Percentiles rank a stretch among this genome's conserved stretches.
phyloP scores from a whole-genome alignment of 2,329 filamentous ascomycete species.

The Passalora sequoiae region DNA sequence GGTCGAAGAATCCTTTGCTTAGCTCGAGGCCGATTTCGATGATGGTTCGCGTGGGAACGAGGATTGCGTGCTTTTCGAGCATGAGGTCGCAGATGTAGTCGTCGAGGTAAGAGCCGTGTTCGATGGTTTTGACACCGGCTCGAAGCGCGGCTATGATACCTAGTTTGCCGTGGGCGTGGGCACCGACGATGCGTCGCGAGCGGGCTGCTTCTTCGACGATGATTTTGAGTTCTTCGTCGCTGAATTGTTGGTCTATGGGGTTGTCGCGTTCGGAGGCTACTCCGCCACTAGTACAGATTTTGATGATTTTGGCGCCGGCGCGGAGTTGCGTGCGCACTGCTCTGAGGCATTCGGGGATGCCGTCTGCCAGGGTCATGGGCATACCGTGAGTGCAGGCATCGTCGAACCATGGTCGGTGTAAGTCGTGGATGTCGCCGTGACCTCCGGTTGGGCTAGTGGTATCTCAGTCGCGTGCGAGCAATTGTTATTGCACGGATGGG shows the following conservation, averaged over 20 bases:
- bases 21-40: conserved; percentile 37
- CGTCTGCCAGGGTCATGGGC: conserved; percentile 41
- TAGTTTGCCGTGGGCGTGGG: conserved; percentile 42
- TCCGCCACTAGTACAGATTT: conserved; percentile 37
- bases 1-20: conserved; percentile 17
- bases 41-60: conserved; percentile 44
- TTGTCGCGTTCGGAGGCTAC: conserved; percentile 23
- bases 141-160: conserved; percentile 45
- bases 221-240: conserved; percentile 23
- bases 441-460: conserved; percentile 47
- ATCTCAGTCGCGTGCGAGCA: not conserved
- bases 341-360: conserved; percentile 43
- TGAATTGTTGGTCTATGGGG: conserved; percentile 24
- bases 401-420: conserved; percentile 35
- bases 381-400: conserved; percentile 32
- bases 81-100: conserved; percentile 43
- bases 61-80: conserved; percentile 42
- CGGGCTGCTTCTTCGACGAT: conserved; percentile 26
- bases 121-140: conserved; percentile 45
- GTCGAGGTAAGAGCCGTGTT: conserved; percentile 47
- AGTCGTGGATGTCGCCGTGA: conserved; percentile 44
- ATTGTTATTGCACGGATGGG: not conserved
- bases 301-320: conserved; percentile 47
- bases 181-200: conserved; percentile 28
- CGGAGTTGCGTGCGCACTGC: conserved; percentile 43